Evolutionary conservation across 2,329 filamentous ascomycete genomes (phyloP), one percentile per base, ranked within the genome.

Genomic region (Thermoascus crustaceus): DNA sequence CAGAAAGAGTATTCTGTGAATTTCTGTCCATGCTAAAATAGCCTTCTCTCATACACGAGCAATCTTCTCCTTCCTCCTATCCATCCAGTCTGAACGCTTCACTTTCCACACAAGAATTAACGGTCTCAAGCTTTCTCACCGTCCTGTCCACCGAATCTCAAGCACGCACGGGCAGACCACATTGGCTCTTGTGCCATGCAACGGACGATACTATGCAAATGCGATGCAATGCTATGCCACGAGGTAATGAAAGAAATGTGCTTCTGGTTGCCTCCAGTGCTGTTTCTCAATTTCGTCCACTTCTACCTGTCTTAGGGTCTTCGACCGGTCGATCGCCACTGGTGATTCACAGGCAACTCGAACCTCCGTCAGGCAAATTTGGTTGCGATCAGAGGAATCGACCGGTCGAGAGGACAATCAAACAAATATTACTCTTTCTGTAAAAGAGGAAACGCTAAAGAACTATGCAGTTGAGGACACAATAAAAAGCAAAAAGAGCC

Each of bases 161-260:
- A 11, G 17, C 25, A 16, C 25, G 13, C 7, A 16, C 13, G 11
- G 17, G 25, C 17, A 29, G 25, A 29, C 25, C 25, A 29, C 25
- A 29, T 16, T n/a, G n/a, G n/a, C n/a, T n/a, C n/a, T n/a, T n/a
- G n/a, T n/a, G n/a, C n/a, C n/a, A n/a, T n/a, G n/a, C n/a, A n/a
- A n/a, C n/a, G n/a, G n/a, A n/a, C n/a, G n/a, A n/a, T n/a, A n/a
- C n/a, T n/a, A n/a, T n/a, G n/a, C n/a, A n/a, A 29, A 16, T 16
- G 25, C 25, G 14, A 29, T 29, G 26, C 26, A 29, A 29, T 29
- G 26, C 18, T 16, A 29, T 29, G 26, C 26, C 26, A 29, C 26
- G 18, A 9, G 26, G 14, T 29, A 29, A 29, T 29, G 7, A 17
- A 29, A 13, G 14, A 17, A 16, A 9, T 29, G 26, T 17, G 16